These are phyloP conservation scores for Naegleria fowleri DNA, from an alignment of 208 protist genomes.

Conservation along the genomic window DNA sequence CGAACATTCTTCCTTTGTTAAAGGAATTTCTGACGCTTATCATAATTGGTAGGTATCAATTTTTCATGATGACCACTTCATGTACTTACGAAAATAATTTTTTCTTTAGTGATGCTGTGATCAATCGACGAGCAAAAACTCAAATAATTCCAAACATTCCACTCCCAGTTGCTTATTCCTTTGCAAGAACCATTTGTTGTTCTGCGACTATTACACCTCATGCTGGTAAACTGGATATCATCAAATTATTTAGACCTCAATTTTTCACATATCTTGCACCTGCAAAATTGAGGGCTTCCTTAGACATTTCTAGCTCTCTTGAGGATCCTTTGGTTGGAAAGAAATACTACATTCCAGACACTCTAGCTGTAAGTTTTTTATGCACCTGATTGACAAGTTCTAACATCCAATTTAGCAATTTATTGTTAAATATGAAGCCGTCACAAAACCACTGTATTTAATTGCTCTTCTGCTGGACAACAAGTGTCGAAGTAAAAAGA, in stretches of 20 bases:
- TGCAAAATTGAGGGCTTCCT: background rate
- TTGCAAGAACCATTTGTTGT: slow-evolving; percentile 3
- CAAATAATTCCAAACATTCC: background rate
- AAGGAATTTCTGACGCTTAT: background rate
- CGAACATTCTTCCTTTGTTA: background rate
- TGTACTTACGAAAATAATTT: background rate
- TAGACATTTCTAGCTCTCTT: background rate
- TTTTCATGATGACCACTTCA: background rate
- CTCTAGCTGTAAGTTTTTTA: background rate
- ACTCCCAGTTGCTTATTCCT: background rate
- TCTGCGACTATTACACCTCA: slow-evolving; percentile 8
- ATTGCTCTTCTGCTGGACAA: background rate
- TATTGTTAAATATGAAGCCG: background rate
- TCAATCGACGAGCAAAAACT: background rate
- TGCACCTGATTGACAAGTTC: background rate
- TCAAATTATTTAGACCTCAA: slow-evolving; percentile 3
- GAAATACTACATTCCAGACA: background rate
- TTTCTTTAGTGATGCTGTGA: background rate
- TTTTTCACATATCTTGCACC: background rate
- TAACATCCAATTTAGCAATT: background rate
- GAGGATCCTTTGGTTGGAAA: background rate
- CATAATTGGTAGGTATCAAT: background rate
- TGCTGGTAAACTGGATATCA: background rate
- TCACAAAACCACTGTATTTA: slow-evolving; percentile 3
- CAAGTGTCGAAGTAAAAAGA: background rate